Conservation (phyloP, 108 stramenopile genomes). For the Pseudonitzschia pungens region DNA sequence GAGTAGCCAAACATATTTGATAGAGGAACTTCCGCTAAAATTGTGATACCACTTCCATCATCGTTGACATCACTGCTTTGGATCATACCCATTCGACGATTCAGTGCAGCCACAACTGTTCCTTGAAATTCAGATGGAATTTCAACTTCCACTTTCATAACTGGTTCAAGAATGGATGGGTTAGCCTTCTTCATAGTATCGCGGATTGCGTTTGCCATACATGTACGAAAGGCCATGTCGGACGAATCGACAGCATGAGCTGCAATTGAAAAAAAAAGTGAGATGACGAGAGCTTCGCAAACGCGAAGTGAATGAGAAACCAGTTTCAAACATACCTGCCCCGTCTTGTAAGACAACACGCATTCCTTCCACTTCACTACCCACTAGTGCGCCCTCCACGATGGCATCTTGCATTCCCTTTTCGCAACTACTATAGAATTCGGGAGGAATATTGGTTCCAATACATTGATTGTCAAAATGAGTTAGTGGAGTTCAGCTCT, state of each 20-base stretch:
- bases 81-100: conserved; percentile 93
- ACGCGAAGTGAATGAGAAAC: background rate
- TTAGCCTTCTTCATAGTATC: conserved; percentile 85
- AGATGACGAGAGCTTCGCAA: background rate
- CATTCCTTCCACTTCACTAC: conserved; percentile 91
- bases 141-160: conserved; percentile 94
- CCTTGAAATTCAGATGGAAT: conserved; percentile 98
- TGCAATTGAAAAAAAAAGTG: background rate
- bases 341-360: conserved; percentile 94
- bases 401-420: conserved; percentile 95
- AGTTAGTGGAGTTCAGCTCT: conserved; percentile 64
- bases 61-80: conserved; percentile 90
- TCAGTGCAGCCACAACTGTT: conserved; percentile 90
- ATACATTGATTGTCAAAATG: conserved; percentile 92
- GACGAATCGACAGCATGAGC: conserved; percentile 97
- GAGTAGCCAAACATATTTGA: conserved; percentile 97
- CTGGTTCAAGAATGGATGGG: conserved; percentile 91
- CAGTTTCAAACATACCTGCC: conserved; percentile 31
- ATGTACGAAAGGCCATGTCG: conserved; percentile 97
- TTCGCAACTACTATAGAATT: conserved; percentile 94
- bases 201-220: conserved; percentile 92
- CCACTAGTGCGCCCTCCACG: conserved; percentile 89
- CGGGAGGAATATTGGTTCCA: conserved; percentile 97
- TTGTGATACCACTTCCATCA: conserved; percentile 84
- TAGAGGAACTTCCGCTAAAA: conserved; percentile 92